A percentile compares a stretch with the other conserved stretches of the same genome.
Evolutionary conservation across 129 eudicot genomes (phyloP).

Genomic region (Lactuca saligna): DNA sequence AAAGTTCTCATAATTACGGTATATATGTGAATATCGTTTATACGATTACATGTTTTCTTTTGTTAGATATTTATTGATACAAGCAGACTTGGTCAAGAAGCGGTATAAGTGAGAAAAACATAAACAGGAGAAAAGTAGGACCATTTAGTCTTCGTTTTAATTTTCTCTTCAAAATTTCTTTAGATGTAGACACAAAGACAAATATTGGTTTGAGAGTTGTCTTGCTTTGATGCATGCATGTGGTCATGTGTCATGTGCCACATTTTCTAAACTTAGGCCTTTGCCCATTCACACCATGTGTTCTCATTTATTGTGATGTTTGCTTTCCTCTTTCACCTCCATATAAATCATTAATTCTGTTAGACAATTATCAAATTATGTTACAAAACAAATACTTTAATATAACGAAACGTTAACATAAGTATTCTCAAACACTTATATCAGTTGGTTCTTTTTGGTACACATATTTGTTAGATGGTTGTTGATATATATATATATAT

Average conservation of each 20-base stretch:
- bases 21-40: too few species aligned
- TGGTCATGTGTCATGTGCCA: conserved; percentile 44
- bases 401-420: too few species aligned
- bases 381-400: too few species aligned
- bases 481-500: too few species aligned
- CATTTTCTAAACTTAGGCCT: conserved; percentile 37
- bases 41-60: too few species aligned
- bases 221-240: conserved; percentile 39
- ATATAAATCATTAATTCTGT: background rate
- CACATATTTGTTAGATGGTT: too few species aligned
- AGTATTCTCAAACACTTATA: too few species aligned
- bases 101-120: conserved; percentile 12
- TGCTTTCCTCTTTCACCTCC: conserved; percentile 26
- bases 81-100: conserved; percentile 25
- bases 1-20: too few species aligned
- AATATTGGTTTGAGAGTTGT: conserved; percentile 34
- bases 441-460: too few species aligned
- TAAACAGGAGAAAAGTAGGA: conserved; percentile 16
- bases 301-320: conserved; percentile 37
- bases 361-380: background rate
- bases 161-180: conserved; percentile 1
- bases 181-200: conserved; percentile 39
- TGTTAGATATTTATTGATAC: background rate
- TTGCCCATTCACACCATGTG: conserved; percentile 43
- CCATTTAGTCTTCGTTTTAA: conserved; percentile 16